phyloP scores from a whole-genome alignment of 192 early-diverging fungal genomes.

The Phlyctochytrium bullatum region DNA sequence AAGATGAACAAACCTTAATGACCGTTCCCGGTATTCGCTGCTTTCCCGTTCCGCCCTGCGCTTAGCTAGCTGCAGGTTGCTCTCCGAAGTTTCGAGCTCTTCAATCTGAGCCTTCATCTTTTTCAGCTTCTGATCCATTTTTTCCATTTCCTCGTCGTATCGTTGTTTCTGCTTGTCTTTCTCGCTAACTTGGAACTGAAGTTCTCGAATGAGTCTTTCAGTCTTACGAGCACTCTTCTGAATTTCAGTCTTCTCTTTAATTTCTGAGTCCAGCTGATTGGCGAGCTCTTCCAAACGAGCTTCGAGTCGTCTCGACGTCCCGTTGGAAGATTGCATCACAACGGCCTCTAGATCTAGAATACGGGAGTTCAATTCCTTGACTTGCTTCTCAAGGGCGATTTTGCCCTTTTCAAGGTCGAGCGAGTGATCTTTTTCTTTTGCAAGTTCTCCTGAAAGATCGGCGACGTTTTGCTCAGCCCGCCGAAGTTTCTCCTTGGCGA shows the following conservation, averaged over 20 bases:
- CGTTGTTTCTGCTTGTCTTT: conserved; percentile 69
- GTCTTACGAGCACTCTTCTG: conserved; percentile 55
- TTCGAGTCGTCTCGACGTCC: conserved; percentile 57
- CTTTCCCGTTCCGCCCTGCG: conserved; percentile 69
- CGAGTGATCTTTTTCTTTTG: conserved; percentile 59
- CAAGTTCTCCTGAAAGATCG: conserved; percentile 68
- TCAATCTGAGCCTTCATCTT: conserved; percentile 63
- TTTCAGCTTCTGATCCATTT: conserved; percentile 67
- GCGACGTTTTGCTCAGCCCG: conserved; percentile 64
- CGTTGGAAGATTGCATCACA: conserved; percentile 49
- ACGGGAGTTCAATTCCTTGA: conserved; percentile 75
- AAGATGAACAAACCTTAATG: conserved; percentile 33
- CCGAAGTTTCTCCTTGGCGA: conserved; percentile 65
- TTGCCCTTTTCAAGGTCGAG: conserved; percentile 60
- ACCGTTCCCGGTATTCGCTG: conserved; percentile 54
- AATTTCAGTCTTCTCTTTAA: conserved; percentile 63
- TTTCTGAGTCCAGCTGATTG: conserved; percentile 56
- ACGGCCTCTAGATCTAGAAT: conserved; percentile 75
- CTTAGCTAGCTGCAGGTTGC: conserved; percentile 62
- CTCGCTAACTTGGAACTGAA: conserved; percentile 84
- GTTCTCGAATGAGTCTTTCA: conserved; percentile 77
- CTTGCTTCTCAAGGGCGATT: conserved; percentile 73
- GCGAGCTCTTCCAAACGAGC: conserved; percentile 62
- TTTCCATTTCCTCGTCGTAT: conserved; percentile 67
- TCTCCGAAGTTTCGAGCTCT: conserved; percentile 62